Evolutionary conservation across 495 filamentous ascomycete genomes (phyloP).

Genomic region (Aspergillus sclerotioniger): DNA sequence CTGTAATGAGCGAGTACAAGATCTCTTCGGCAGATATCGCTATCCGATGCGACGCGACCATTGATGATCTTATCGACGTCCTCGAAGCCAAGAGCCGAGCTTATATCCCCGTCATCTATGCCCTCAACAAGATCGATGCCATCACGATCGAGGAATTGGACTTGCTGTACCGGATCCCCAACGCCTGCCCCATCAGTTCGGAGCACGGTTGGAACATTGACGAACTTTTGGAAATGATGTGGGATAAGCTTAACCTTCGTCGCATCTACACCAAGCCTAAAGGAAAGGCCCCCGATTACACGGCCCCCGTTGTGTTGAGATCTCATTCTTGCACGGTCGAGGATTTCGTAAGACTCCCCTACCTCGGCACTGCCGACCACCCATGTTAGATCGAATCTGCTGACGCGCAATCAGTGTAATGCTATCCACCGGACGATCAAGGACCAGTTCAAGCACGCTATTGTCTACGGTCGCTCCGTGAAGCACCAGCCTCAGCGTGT

Average conservation of each 20-base stretch:
- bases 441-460: slow-evolving; percentile 90
- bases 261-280: slow-evolving; percentile 98
- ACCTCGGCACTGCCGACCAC: not conserved
- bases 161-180: slow-evolving; percentile 91
- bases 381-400: slow-evolving; percentile 13
- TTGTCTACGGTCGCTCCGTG: slow-evolving; percentile 96
- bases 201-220: slow-evolving; percentile 99
- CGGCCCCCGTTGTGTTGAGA: slow-evolving; percentile 83
- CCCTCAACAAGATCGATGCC: slow-evolving; percentile 97
- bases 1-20: slow-evolving; percentile 94
- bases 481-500: slow-evolving; percentile 99
- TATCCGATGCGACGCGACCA: slow-evolving; percentile 91
- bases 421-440: slow-evolving; percentile 94
- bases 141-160: slow-evolving; percentile 98
- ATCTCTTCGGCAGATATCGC: slow-evolving; percentile 97
- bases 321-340: slow-evolving; percentile 83
- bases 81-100: slow-evolving; percentile 91
- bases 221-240: slow-evolving; percentile 95
- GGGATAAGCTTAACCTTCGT: slow-evolving; percentile 89
- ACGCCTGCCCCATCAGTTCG: slow-evolving; percentile 93
- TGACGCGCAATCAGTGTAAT: slow-evolving; percentile 68
- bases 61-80: slow-evolving; percentile 92
- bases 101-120: slow-evolving; percentile 98
- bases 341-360: slow-evolving; percentile 77
- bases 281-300: slow-evolving; percentile 91